Evolutionary conservation across 192 early-diverging fungal genomes (phyloP).

Genomic region (Kickxella alabastrina): DNA sequence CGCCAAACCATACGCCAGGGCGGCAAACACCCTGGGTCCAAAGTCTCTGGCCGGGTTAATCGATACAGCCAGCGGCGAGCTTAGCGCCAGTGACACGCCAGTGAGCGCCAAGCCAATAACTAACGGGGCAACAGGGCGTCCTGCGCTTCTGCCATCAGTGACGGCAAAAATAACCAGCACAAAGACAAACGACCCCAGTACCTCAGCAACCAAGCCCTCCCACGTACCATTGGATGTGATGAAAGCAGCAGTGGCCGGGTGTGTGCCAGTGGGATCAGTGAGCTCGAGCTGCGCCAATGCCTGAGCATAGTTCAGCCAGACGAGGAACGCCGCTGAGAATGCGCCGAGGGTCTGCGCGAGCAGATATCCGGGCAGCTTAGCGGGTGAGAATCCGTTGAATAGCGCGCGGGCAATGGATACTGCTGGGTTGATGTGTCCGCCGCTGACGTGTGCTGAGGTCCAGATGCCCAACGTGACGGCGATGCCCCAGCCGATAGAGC

Average conservation of each 20-base stretch:
- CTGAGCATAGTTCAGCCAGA: slow-evolving; percentile 33
- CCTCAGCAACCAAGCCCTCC: slow-evolving; percentile 45
- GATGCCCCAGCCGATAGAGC: slow-evolving; percentile 38
- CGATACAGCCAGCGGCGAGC: slow-evolving; percentile 54
- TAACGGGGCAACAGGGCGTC: slow-evolving; percentile 47
- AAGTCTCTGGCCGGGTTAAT: slow-evolving; percentile 74
- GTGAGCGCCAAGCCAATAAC: slow-evolving; percentile 55
- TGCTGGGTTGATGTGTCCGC: slow-evolving; percentile 52
- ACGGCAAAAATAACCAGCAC: slow-evolving; percentile 56
- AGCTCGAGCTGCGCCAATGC: slow-evolving; percentile 28
- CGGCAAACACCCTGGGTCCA: slow-evolving; percentile 66
- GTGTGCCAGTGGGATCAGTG: slow-evolving; percentile 7
- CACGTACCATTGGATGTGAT: slow-evolving; percentile 21
- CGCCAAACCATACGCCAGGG: slow-evolving; percentile 59
- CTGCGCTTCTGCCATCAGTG: slow-evolving; percentile 53
- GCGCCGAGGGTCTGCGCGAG: slow-evolving; percentile 49
- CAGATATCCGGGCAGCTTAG: slow-evolving; percentile 39
- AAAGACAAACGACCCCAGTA: slow-evolving; percentile 58
- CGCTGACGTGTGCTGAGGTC: slow-evolving; percentile 29
- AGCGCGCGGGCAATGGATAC: slow-evolving; percentile 39
- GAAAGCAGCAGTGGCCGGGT: slow-evolving; percentile 34
- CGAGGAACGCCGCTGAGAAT: slow-evolving; percentile 43
- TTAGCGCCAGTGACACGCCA: slow-evolving; percentile 53
- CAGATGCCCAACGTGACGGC: slow-evolving; percentile 33
- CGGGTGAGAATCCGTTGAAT: slow-evolving; percentile 39